These are phyloP conservation scores for Aristolochia contorta DNA, from an alignment of 164 flowering plant species.

Conservation along the genomic window DNA sequence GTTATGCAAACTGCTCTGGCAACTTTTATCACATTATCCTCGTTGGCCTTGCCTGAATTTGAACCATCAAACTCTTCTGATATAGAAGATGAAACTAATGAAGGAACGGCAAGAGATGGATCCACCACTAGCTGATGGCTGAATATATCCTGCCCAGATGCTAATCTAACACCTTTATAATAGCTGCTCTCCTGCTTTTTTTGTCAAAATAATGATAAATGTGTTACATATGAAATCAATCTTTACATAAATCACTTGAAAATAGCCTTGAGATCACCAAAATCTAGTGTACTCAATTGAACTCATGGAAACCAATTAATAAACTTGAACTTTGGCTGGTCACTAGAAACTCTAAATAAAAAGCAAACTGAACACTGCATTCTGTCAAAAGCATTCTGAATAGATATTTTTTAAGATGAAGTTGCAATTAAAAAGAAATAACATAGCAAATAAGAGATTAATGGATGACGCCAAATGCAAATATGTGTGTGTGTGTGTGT, in stretches of 20 bases:
- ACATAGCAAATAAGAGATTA: neutral
- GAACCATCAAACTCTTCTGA: conserved; percentile 12
- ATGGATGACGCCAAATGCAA: neutral
- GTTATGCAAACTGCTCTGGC: conserved; percentile 79
- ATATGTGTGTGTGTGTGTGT: too few relatives aligned
- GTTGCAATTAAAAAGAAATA: neutral
- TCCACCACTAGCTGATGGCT: conserved; percentile 57
- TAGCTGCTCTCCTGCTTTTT: conserved; percentile 40
- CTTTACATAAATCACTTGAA: neutral
- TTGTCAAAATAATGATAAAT: neutral
- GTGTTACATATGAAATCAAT: too few relatives aligned
- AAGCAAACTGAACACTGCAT: neutral
- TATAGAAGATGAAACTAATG: conserved; percentile 12
- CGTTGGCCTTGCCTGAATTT: conserved; percentile 11
- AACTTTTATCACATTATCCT: conserved; percentile 24
- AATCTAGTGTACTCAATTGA: neutral
- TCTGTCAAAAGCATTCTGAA: neutral
- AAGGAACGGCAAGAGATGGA: conserved; percentile 41
- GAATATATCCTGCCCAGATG: conserved; percentile 72
- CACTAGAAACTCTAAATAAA: neutral
- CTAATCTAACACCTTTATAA: conserved; percentile 65
- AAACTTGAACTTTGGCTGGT: neutral
- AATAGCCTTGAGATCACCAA: neutral
- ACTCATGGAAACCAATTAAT: neutral
- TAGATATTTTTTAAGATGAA: neutral